A percentile compares a stretch with the other conserved stretches of the same genome.
phyloP scores from a whole-genome alignment of 73 alveolate species.

The Paramecium bursaria region DNA sequence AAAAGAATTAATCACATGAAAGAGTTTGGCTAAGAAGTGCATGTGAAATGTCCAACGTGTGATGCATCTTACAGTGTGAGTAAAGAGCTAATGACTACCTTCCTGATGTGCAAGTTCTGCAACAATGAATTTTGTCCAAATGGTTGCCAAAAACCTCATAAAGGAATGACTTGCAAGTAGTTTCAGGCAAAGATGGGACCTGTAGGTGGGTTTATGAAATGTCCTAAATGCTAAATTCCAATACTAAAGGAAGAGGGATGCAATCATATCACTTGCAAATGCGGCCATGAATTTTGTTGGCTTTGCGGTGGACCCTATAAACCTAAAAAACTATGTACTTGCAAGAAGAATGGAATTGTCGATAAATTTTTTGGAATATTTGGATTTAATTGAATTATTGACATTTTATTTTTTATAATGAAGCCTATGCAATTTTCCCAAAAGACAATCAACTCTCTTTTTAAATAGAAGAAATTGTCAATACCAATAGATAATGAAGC shows the following conservation, averaged over 20 bases:
- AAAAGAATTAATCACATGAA: background rate
- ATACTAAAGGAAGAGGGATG: constrained; percentile 40
- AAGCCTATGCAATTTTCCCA: too few species aligned
- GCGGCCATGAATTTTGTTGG: constrained; percentile 49
- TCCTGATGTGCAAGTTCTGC: background rate
- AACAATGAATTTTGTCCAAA: constrained; percentile 17
- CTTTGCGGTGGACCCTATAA: constrained; percentile 6
- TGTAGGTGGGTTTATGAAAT: background rate
- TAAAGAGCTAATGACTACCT: background rate
- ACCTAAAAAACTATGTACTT: background rate
- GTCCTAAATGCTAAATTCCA: constrained; percentile 19
- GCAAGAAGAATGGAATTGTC: background rate
- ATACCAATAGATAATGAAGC: too few species aligned
- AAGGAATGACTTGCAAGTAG: constrained; percentile 24
- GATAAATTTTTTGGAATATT: too few species aligned
- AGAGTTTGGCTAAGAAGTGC: background rate
- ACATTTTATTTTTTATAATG: too few species aligned
- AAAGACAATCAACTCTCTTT: too few species aligned
- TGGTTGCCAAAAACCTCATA: constrained; percentile 19
- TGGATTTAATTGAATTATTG: too few species aligned
- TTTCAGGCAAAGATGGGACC: background rate
- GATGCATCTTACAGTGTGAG: background rate
- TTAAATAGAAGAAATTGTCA: too few species aligned
- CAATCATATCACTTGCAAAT: constrained; percentile 44
- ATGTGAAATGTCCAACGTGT: background rate